A percentile compares a stretch with the other conserved stretches of the same genome.
phyloP scores from a whole-genome alignment of 1,139 yeast genomes.

The Taphrina communis region DNA sequence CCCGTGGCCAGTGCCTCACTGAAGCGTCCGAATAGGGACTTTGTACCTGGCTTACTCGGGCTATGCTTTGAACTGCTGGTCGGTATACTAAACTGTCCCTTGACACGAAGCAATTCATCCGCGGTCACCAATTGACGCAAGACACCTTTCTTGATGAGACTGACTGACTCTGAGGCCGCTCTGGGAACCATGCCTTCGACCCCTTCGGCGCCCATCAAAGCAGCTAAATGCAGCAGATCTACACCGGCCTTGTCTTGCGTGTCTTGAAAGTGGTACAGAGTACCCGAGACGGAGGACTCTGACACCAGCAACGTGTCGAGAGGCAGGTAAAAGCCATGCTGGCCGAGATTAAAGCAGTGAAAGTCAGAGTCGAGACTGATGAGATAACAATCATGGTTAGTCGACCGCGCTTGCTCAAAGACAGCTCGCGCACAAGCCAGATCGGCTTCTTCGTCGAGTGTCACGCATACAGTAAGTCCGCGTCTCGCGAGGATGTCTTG shows the following conservation, averaged over 20 bases:
- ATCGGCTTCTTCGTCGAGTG: slow-evolving; percentile 20
- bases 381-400: background rate
- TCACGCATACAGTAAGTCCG: slow-evolving; percentile 8
- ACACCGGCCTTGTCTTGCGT: slow-evolving; percentile 5
- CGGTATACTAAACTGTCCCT: background rate
- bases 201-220: slow-evolving; percentile 30
- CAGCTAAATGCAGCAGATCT: slow-evolving; percentile 10
- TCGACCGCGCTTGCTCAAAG: background rate
- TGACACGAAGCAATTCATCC: slow-evolving; percentile 8
- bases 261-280: background rate
- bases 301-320: slow-evolving; percentile 14
- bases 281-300: slow-evolving; percentile 18
- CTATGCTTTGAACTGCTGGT: background rate
- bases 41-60: background rate
- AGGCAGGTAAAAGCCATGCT: slow-evolving; percentile 15
- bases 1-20: background rate
- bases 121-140: background rate
- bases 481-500: slow-evolving; percentile 6
- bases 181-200: background rate
- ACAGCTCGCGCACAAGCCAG: slow-evolving; percentile 13
- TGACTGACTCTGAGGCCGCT: slow-evolving; percentile 17
- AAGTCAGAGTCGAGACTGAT: slow-evolving; percentile 30
- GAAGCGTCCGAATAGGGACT: slow-evolving; percentile 6
- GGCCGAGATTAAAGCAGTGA: slow-evolving; percentile 30
- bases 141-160: slow-evolving; percentile 1